Evolutionary conservation across 2,329 filamentous ascomycete species (phyloP), one percentile per base, ranked within the genome.

Genomic region (Orbilia blumenaviensis): DNA sequence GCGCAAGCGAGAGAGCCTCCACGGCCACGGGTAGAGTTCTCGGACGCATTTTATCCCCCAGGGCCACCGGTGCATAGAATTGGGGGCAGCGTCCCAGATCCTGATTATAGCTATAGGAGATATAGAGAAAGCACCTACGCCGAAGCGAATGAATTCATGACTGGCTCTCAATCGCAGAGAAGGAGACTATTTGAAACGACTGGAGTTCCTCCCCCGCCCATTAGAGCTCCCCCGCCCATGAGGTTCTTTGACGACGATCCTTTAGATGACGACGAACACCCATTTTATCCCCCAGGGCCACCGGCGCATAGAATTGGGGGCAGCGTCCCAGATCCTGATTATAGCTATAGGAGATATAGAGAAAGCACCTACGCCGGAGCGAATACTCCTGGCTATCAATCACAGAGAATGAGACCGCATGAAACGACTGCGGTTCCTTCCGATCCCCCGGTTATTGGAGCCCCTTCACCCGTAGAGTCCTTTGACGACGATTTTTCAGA

Each of bases 401-500:
- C 23, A 3, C 5, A 27, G 21, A 23, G 9, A n/a, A 2, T 3
- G 12, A 27, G 29, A 27, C 4, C 12, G 3, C 44, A 7, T 29
- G 8, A 21, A 48, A n/a, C 3, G 16, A 1, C 23, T 10, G 8
- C 10, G 6, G n/a, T 27, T 10, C 2, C 10, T 38, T 38, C 14
- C 18, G 12, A n/a, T n/a, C 21, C 25, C 2, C 8, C 48, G 27
- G 18, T 14, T 27, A 12, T 10, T 12, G 9, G 27, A 5, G 4
- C 14, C 14, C 6, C 48, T 34, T 34, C 48, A 2, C 25, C 25
- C 4, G n/a, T 18, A 10, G 2, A 10, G 25, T 18, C 27, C 12
- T 52, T 34, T 14, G 18, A 64, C 7, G 25, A 64, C 9, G 61
- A 63, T 9, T 6, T 63, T 50, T 50, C 46, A 23, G 38, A 42